Conservation (phyloP, 345 rosid species). For the Citrus cavaleriei region DNA sequence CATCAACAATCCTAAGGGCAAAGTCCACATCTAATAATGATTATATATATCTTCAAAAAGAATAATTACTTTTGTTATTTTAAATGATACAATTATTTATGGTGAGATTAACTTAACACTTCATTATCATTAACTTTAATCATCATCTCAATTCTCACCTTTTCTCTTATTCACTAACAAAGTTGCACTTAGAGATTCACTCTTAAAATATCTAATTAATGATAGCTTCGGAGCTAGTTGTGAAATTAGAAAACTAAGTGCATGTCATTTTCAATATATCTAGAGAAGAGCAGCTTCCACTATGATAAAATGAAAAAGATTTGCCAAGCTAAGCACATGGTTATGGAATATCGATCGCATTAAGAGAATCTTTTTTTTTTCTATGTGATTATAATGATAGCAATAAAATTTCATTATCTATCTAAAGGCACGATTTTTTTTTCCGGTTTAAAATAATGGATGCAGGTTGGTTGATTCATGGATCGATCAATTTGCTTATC, state of each 20-base stretch:
- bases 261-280: not conserved
- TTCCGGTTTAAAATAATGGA: not conserved
- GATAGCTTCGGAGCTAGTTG: not conserved
- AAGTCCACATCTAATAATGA: too few species aligned
- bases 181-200: not conserved
- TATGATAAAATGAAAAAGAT: not conserved
- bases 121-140: not conserved
- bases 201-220: not conserved
- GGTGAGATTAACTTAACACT: constrained; percentile 1
- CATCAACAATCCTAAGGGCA: too few species aligned
- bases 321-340: not conserved
- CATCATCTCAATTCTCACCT: not conserved
- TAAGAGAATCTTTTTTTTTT: not conserved
- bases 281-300: not conserved
- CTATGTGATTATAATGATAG: not conserved
- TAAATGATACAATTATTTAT: not conserved
- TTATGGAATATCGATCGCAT: not conserved
- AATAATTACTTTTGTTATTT: too few species aligned
- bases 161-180: not conserved
- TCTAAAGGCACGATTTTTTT: not conserved
- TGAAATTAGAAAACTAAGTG: not conserved
- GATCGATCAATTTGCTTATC: not conserved
- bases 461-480: not conserved
- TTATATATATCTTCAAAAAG: too few species aligned
- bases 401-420: constrained; percentile 1